phyloP scores from a whole-genome alignment of 345 rosid species.

The Dimocarpus longan region DNA sequence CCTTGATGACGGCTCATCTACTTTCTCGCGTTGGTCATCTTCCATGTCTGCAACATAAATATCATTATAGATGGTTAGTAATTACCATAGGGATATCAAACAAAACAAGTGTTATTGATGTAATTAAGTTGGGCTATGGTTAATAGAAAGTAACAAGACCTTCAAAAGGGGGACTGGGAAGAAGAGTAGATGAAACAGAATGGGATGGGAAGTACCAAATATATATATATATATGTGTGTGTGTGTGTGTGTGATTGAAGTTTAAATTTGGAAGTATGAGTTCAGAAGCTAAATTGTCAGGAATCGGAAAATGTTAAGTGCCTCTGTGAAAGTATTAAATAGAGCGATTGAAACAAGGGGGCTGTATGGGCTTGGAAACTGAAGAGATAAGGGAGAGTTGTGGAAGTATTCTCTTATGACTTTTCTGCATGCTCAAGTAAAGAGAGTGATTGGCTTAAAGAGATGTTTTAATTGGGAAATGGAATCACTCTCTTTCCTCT shows the following conservation, averaged over 20 bases:
- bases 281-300: constrained; percentile 32
- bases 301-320: constrained; percentile 64
- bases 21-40: constrained; percentile 32
- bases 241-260: neutral
- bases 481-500: constrained; percentile 22
- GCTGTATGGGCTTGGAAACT: constrained; percentile 80
- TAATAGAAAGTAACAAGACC: no score
- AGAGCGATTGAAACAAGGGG: constrained; percentile 41
- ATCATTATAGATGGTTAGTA: neutral
- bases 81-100: neutral
- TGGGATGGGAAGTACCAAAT: neutral
- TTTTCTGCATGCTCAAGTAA: constrained; percentile 45
- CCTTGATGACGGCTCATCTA: constrained; percentile 42
- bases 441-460: constrained; percentile 46
- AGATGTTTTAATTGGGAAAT: constrained; percentile 45
- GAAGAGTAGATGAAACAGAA: neutral
- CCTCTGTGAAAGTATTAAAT: constrained; percentile 34
- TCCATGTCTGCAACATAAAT: constrained; percentile 37
- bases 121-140: neutral
- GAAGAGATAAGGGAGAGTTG: constrained; percentile 55
- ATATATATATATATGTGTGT: neutral
- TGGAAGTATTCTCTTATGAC: constrained; percentile 24
- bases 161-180: neutral
- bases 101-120: neutral
- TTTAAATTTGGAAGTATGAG: constrained; percentile 26